Percentiles rank a stretch among this genome's conserved stretches.
These are phyloP conservation scores for Tylopilus rubrobrunneus DNA, from an alignment of 768 basidiomycete species.

Conservation along the genomic window DNA sequence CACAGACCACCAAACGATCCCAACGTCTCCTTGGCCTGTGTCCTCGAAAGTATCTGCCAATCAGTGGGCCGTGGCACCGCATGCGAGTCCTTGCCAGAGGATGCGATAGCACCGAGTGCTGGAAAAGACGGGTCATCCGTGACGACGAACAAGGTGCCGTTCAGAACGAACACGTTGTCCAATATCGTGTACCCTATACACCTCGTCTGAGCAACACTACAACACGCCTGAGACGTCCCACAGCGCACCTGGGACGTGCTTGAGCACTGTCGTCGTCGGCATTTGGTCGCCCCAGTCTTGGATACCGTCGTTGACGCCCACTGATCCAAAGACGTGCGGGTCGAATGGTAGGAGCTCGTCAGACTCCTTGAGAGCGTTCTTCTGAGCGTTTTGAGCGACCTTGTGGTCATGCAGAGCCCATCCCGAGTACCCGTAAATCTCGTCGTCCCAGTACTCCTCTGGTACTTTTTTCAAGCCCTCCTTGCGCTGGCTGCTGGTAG, in stretches of 20 bases:
- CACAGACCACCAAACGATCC: constrained; percentile 55
- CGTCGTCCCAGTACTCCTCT: constrained; percentile 46
- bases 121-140: constrained; percentile 67
- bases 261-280: constrained; percentile 53
- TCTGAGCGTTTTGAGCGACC: constrained; percentile 53
- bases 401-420: constrained; percentile 51
- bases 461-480: constrained; percentile 19
- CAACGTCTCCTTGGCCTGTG: constrained; percentile 45
- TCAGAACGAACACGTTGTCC: constrained; percentile 74
- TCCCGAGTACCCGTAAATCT: constrained; percentile 67
- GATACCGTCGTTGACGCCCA: constrained; percentile 50
- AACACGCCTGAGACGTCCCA: not conserved
- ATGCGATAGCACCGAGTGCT: constrained; percentile 44
- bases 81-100: constrained; percentile 30
- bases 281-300: constrained; percentile 52
- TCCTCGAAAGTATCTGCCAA: constrained; percentile 57
- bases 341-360: constrained; percentile 19
- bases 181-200: constrained; percentile 74
- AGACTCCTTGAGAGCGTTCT: constrained; percentile 36
- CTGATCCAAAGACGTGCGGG: constrained; percentile 20
- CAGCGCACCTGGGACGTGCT: constrained; percentile 61
- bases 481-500: constrained; percentile 38
- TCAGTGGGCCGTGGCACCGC: constrained; percentile 45
- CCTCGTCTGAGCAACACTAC: constrained; percentile 1
- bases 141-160: constrained; percentile 72